Evolutionary conservation across 2,329 filamentous ascomycete genomes (phyloP).

Genomic region (Colletotrichum tanaceti): DNA sequence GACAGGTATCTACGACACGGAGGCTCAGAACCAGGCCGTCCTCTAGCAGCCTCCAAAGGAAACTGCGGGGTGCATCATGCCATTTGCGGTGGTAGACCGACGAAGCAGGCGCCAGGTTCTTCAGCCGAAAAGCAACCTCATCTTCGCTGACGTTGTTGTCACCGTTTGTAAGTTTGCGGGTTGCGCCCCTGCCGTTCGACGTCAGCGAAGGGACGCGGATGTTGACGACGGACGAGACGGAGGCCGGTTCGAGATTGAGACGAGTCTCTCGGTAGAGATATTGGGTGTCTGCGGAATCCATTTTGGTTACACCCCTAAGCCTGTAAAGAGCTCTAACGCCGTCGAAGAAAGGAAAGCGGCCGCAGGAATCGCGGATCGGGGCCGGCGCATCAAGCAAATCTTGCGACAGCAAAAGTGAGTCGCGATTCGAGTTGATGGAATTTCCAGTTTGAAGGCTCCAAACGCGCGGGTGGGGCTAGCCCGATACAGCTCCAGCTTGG

Average conservation of each 20-base stretch:
- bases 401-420: slow-evolving; percentile 25
- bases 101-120: slow-evolving; percentile 79
- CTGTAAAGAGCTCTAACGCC: slow-evolving; percentile 25
- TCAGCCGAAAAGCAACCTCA: slow-evolving; percentile 77
- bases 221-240: slow-evolving; percentile 75
- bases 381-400: slow-evolving; percentile 31
- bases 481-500: slow-evolving; percentile 51
- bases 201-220: slow-evolving; percentile 72
- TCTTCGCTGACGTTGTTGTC: slow-evolving; percentile 64
- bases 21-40: slow-evolving; percentile 84
- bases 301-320: slow-evolving; percentile 62
- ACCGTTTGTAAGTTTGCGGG: slow-evolving; percentile 51
- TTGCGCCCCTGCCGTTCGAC: slow-evolving; percentile 56
- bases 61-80: slow-evolving; percentile 81
- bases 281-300: slow-evolving; percentile 71
- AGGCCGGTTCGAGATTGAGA: slow-evolving; percentile 81
- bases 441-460: slow-evolving; percentile 36
- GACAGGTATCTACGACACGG: slow-evolving; percentile 83
- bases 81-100: slow-evolving; percentile 87
- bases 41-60: slow-evolving; percentile 91
- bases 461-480: slow-evolving; percentile 46
- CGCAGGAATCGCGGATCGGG: slow-evolving; percentile 31
- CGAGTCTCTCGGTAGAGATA: slow-evolving; percentile 88
- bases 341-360: slow-evolving; percentile 27
- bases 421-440: slow-evolving; percentile 40